phyloP scores from a whole-genome alignment of 108 stramenopile genomes.

The Cylindrotheca fusiformis region DNA sequence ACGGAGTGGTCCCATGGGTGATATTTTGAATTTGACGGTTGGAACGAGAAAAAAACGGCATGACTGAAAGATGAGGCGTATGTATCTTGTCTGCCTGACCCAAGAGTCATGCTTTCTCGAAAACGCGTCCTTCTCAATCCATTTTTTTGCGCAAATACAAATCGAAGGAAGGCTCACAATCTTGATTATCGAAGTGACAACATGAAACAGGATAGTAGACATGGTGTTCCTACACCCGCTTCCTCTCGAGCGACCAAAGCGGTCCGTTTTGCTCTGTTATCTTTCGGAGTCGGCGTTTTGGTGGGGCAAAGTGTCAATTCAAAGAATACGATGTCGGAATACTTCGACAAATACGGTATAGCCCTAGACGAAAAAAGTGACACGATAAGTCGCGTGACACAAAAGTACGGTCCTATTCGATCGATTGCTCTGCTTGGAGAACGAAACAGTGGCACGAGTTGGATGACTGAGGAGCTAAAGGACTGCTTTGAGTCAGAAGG shows the following conservation, averaged over 20 bases:
- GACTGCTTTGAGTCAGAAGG: conserved; percentile 32
- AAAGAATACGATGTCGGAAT: neutral
- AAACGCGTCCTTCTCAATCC: too few relatives aligned
- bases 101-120: too few relatives aligned
- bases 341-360: neutral
- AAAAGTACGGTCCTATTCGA: neutral
- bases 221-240: too few relatives aligned
- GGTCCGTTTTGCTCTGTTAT: neutral
- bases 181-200: too few relatives aligned
- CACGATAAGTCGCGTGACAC: neutral
- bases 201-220: too few relatives aligned
- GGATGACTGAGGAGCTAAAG: conserved; percentile 34
- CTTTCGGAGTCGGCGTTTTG: neutral
- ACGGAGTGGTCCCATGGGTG: too few relatives aligned
- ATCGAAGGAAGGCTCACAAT: too few relatives aligned
- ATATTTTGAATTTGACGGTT: too few relatives aligned
- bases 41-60: too few relatives aligned
- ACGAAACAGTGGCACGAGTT: conserved; percentile 41
- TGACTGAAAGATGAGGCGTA: too few relatives aligned
- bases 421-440: conserved; percentile 33
- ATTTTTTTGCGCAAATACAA: too few relatives aligned
- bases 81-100: too few relatives aligned
- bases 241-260: neutral
- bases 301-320: neutral
- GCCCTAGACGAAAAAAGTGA: neutral